A percentile compares a stretch with the other conserved stretches of the same genome.
These are phyloP conservation scores for Theileria orientalis DNA, from an alignment of 169 alveolate species.

Conservation along the genomic window DNA sequence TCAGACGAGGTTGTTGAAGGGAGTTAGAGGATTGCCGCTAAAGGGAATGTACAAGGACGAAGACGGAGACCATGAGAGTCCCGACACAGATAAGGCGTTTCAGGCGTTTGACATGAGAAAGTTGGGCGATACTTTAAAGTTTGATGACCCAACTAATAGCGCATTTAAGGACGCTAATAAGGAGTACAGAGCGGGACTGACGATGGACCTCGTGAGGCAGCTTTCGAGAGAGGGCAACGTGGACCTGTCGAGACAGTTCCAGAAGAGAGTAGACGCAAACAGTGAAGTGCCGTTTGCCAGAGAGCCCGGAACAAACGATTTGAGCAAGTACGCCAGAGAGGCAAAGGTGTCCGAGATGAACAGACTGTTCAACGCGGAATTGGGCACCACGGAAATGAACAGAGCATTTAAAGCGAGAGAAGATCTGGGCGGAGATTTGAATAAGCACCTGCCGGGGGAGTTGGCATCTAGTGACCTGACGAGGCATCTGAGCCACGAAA, in stretches of 20 bases:
- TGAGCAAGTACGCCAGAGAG: background rate
- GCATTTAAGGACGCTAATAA: background rate
- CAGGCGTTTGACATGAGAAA: conserved; percentile 8
- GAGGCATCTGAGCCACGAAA: background rate
- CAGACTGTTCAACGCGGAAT: background rate
- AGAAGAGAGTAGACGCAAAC: background rate
- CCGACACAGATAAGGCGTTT: conserved; percentile 16
- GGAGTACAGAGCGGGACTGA: background rate
- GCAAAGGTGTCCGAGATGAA: background rate
- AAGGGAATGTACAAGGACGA: background rate
- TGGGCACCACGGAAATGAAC: background rate
- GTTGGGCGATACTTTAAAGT: background rate
- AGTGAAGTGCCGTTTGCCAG: background rate
- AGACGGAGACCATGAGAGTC: background rate
- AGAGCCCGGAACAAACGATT: background rate
- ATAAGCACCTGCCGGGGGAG: background rate
- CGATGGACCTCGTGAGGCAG: conserved; percentile 3
- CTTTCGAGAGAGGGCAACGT: background rate
- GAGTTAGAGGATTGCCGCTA: background rate
- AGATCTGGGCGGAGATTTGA: background rate
- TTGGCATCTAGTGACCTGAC: background rate
- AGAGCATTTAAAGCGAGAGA: background rate
- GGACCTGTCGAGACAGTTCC: background rate
- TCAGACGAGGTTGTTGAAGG: background rate
- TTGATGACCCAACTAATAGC: background rate